Base-by-base conservation (phyloP, 352 stramenopile genomes). In the Aphanomyces euteiches region DNA sequence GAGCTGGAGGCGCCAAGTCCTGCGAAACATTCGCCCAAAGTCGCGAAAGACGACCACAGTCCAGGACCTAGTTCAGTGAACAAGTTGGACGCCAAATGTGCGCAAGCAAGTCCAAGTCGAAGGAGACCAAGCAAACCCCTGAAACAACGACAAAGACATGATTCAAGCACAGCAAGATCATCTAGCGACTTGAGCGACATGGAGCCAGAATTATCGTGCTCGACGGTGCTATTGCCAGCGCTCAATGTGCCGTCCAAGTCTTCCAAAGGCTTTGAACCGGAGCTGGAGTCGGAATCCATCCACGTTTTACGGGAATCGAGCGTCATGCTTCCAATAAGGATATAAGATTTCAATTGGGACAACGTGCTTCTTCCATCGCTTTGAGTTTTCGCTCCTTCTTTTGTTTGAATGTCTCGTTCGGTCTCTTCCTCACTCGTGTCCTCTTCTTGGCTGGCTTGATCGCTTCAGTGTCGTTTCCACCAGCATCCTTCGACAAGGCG, bases 401-500 rank as follows among this genome's bases (percentile, higher is more conserved):
- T 40, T 47, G 43, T 19, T 61, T 60, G 19, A 70, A 70, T 12
- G 47, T 64, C 36, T 70, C 64, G 48, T 50, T 50, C 40, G 59
- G 59, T 28, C 53, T 34, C 8, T 21, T 70, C 21, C 64, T 37
- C 36, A 70, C 64, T 17, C 64, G 48, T 34, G 36, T 70, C 36
- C 64, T 17, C 47, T 34, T 56, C 56, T 37, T 50, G 28, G n/a
- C 28, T 17, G 4, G 54, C 53, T 19, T 28, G 7, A 28, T 37
- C 10, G 17, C 5, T 50, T 13, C 47, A 47, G 12, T 37, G 37
- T 54, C 38, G 57, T 4, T 8, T 85, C 17, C 78, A 75, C 17
- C 77, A 79, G 0, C 83, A 83, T 43, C 54, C 21, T 40, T 61
- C 1, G 54, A 61, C 68, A 92, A 79, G 72, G 92, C 75, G 59